Evolutionary conservation across 202 grass and related monocot species (phyloP), one percentile per base, ranked within the genome.

Genomic region (Panicum virgatum): DNA sequence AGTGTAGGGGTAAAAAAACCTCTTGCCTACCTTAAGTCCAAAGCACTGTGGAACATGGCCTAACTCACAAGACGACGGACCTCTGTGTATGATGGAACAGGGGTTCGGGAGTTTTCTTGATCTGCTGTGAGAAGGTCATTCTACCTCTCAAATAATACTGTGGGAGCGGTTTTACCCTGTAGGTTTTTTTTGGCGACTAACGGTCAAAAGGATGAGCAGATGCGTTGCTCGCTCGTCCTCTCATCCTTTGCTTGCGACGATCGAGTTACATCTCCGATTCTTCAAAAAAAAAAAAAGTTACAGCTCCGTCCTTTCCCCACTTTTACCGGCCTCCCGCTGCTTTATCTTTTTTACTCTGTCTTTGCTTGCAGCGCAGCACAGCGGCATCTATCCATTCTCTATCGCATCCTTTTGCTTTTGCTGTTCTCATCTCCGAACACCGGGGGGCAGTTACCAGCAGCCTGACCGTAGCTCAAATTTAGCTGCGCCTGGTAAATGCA

Each of bases 161-260:
- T n/a, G n/a, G n/a, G n/a, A n/a, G n/a, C n/a, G n/a, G n/a, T n/a
- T n/a, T n/a, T n/a, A n/a, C n/a, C n/a, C n/a, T n/a, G n/a, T n/a
- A n/a, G n/a, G n/a, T n/a, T n/a, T n/a, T n/a, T n/a, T n/a, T 80
- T 62, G 39, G 30, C 12, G 66, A 47, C 48, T 82, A 73, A 86
- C 73, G 59, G 73, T 79, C 83, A 82, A 89, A 89, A 77, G 62
- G 57, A 75, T 20, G 70, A 71, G 48, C 52, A 47, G 12, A 62
- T 66, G 75, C 74, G 8, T n/a, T 44, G 65, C 15, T 10, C 30
- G 34, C 22, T 62, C 15, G 45, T 54, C 34, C 63, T 79, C 22
- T 62, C 15, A 38, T 54, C 34, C 71, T 79, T 80, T 59, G 10
- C 12, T 15, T 12, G 48, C 44, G 34, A 32, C 30, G 30, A 30